phyloP scores from a whole-genome alignment of 202 grass and related monocot genomes.

The Panicum virgatum region DNA sequence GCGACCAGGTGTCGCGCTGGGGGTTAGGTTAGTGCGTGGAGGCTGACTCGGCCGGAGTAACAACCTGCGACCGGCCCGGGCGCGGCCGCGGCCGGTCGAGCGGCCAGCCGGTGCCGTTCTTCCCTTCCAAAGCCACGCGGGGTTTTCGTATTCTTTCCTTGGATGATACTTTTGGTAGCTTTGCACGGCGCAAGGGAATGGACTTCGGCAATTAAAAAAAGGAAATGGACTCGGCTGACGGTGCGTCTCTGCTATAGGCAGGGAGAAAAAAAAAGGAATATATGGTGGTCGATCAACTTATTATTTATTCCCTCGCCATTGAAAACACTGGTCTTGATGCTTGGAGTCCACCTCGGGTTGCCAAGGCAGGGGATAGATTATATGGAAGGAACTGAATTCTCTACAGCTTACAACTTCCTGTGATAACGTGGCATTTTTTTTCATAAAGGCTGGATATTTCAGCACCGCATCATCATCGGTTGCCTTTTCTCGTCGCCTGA shows the following conservation, averaged over 20 bases:
- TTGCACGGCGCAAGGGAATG: too few relatives aligned
- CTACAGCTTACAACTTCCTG: background rate
- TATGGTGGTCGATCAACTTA: background rate
- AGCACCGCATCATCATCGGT: background rate
- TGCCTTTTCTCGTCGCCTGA: background rate
- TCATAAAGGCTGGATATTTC: background rate
- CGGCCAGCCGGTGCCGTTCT: background rate
- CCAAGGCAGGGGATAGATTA: background rate
- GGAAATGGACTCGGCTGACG: background rate
- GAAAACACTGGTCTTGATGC: background rate
- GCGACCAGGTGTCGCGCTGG: conserved; percentile 24
- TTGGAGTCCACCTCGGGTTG: too few relatives aligned
- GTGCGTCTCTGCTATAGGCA: background rate
- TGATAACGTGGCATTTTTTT: background rate
- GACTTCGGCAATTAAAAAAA: too few relatives aligned
- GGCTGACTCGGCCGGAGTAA: conserved; percentile 30
- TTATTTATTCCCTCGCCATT: background rate
- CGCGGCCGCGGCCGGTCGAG: background rate
- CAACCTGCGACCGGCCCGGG: background rate
- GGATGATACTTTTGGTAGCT: background rate
- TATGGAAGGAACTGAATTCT: background rate
- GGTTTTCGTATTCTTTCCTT: conserved; percentile 13
- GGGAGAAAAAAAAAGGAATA: background rate
- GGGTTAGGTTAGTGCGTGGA: conserved; percentile 14
- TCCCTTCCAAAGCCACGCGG: background rate